These are phyloP conservation scores for Fraxinus pennsylvanica DNA, from an alignment of 257 asterid genomes.

Conservation along the genomic window DNA sequence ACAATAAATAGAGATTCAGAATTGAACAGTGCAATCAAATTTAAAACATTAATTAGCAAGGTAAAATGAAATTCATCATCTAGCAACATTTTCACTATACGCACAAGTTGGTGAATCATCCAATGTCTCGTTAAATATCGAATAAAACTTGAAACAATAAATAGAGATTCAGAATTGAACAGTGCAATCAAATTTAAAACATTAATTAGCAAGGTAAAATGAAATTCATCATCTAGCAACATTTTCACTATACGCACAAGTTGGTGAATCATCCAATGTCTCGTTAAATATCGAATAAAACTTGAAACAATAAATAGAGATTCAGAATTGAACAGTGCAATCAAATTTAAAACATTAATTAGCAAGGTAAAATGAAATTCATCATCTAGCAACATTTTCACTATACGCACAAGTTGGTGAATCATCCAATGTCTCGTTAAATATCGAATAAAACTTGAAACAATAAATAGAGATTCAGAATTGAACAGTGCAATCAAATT, in stretches of 20 bases:
- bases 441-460: not conserved
- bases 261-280: not conserved
- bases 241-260: not conserved
- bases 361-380: conserved; percentile 1
- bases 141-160: not conserved
- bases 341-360: not conserved
- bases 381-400: not conserved
- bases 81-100: not conserved
- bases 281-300: not conserved
- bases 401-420: too few relatives aligned
- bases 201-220: conserved; percentile 1
- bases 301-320: not conserved
- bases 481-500: not conserved
- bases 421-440: not conserved
- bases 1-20: conserved; percentile 5
- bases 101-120: too few relatives aligned
- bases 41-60: not conserved
- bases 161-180: not conserved
- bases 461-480: conserved; percentile 3
- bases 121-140: not conserved
- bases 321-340: conserved; percentile 5
- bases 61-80: not conserved
- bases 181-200: not conserved
- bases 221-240: not conserved
- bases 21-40: not conserved